Conservation (phyloP, 208 protist genomes). For the Crithidia sp. region DNA sequence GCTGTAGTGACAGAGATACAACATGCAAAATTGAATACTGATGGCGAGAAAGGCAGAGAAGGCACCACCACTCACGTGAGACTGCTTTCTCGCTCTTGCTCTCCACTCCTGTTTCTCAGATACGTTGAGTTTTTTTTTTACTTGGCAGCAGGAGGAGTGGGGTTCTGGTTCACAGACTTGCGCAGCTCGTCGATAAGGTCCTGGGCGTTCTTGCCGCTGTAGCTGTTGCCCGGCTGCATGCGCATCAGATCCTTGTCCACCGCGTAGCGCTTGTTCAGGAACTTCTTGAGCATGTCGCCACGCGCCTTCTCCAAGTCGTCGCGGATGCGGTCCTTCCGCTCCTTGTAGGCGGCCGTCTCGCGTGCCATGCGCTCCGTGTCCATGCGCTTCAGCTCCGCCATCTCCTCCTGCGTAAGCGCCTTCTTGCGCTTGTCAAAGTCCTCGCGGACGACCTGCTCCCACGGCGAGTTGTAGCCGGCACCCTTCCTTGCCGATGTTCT, state of each 20-base stretch:
- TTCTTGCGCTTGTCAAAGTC: conserved; percentile 94
- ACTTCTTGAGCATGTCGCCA: conserved; percentile 93
- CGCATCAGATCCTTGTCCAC: conserved; percentile 94
- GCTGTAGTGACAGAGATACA: no score
- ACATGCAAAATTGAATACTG: no score
- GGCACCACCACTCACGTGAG: no score
- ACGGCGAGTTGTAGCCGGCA: conserved; percentile 84
- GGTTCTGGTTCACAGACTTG: conserved; percentile 44
- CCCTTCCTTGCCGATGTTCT: conserved; percentile 90
- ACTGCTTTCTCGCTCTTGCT: no score
- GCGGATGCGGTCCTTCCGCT: conserved; percentile 90
- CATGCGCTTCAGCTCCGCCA: conserved; percentile 94
- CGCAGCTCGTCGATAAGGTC: conserved; percentile 89
- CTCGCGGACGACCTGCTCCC: conserved; percentile 90
- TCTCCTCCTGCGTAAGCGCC: conserved; percentile 91
- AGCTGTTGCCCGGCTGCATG: conserved; percentile 87
- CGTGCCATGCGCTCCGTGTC: conserved; percentile 92
- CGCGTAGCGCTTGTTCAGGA: conserved; percentile 91
- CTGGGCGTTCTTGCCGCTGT: conserved; percentile 86
- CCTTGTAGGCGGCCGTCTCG: conserved; percentile 91
- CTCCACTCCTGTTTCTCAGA: conserved; percentile 4
- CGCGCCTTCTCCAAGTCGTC: conserved; percentile 90
- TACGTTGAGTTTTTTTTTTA: conserved; percentile 15
- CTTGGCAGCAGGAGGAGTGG: conserved; percentile 25
- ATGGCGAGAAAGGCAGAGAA: no score